Conservation (phyloP, 306 rosid genomes). For the Rosa persica region DNA sequence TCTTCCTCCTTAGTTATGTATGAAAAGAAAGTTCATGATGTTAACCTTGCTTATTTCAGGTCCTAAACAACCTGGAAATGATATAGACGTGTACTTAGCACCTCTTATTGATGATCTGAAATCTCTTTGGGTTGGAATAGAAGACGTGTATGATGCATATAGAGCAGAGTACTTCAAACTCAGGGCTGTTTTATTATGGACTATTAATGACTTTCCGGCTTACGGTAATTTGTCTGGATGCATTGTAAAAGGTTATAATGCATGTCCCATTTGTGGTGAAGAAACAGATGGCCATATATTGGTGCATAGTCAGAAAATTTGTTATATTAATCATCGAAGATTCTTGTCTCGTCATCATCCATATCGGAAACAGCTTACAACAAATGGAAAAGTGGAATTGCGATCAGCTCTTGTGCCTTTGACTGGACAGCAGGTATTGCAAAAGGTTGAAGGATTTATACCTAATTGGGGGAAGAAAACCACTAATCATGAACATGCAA, state of each 20-base stretch:
- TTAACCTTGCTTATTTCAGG: too few species aligned
- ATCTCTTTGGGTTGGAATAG: neutral
- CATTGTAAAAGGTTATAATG: neutral
- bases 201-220: neutral
- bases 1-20: too few species aligned
- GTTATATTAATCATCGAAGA: neutral
- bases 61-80: too few species aligned
- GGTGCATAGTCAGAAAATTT: neutral
- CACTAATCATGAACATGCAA: too few species aligned
- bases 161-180: too few species aligned
- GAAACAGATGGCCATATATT: neutral
- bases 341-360: neutral
- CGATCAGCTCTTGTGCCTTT: neutral
- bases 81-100: conserved; percentile 1
- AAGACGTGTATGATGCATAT: neutral
- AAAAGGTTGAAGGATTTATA: neutral
- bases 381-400: neutral
- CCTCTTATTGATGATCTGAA: conserved; percentile 2
- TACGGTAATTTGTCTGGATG: neutral
- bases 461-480: too few species aligned
- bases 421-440: neutral
- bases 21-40: too few species aligned
- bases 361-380: neutral
- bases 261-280: neutral
- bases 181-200: neutral